Evolutionary conservation across 2,329 filamentous ascomycete genomes (phyloP), one percentile per base, ranked within the genome.

Genomic region (Eurotiales sp.): DNA sequence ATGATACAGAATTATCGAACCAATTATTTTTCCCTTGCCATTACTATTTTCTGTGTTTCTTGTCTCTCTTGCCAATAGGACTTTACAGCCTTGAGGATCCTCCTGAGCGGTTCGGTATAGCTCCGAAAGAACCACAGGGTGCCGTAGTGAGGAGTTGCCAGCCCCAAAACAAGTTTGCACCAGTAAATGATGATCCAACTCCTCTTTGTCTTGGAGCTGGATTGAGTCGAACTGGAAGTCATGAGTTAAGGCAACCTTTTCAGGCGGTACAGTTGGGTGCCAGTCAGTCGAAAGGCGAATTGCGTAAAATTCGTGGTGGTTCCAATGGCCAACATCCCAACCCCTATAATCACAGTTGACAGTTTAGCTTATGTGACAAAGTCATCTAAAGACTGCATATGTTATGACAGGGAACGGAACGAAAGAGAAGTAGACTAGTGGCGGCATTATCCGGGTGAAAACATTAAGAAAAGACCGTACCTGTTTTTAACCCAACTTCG

Each of bases 401-500:
- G n/a, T n/a, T n/a, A n/a, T n/a, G n/a, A n/a, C n/a, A n/a, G n/a
- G n/a, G n/a, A n/a, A n/a, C n/a, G n/a, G n/a, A n/a, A n/a, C n/a
- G n/a, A n/a, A n/a, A n/a, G n/a, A n/a, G n/a, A n/a, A n/a, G n/a
- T n/a, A n/a, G n/a, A n/a, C n/a, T n/a, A n/a, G n/a, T n/a, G n/a
- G n/a, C n/a, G n/a, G n/a, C n/a, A n/a, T n/a, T n/a, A n/a, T n/a
- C n/a, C n/a, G n/a, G n/a, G n/a, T n/a, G n/a, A n/a, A n/a, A n/a
- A n/a, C n/a, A n/a, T n/a, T n/a, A n/a, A n/a, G n/a, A n/a, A n/a
- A n/a, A n/a, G n/a, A n/a, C n/a, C 37, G 11, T 48, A 52, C 50
- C 50, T 47, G 15, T 52, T 52, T 32, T 40, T 52, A 10, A 52
- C 50, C 50, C 50, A 52, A 11, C 50, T 46, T 19, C 50, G 44